Evolutionary conservation across 2,329 filamentous ascomycete species (phyloP).

Genomic region (Diatrype stigma): DNA sequence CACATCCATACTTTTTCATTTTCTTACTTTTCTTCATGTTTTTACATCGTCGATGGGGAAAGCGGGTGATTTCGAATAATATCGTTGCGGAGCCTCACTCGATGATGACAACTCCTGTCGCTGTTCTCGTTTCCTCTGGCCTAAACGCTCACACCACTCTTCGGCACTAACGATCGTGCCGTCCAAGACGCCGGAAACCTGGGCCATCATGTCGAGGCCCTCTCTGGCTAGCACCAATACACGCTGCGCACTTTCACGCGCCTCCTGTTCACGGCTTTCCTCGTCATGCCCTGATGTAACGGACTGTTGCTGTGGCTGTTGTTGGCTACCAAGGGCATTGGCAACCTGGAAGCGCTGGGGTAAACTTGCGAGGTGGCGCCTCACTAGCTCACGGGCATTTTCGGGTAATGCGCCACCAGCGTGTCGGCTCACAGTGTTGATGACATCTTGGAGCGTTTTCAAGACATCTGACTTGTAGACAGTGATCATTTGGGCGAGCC

Average conservation of each 20-base stretch:
- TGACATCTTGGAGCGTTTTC: constrained; percentile 73
- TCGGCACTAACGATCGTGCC: constrained; percentile 89
- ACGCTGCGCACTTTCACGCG: constrained; percentile 61
- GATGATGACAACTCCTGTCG: constrained; percentile 23
- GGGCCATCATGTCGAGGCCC: constrained; percentile 88
- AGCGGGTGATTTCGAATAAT: not conserved
- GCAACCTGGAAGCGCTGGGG: constrained; percentile 79
- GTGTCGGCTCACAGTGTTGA: constrained; percentile 82
- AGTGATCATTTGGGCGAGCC: constrained; percentile 61
- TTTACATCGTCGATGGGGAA: constrained; percentile 4
- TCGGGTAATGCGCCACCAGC: constrained; percentile 88
- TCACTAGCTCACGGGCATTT: constrained; percentile 79
- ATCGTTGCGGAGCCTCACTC: constrained; percentile 9
- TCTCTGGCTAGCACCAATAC: constrained; percentile 85
- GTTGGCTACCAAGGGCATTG: constrained; percentile 40
- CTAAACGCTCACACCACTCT: constrained; percentile 80
- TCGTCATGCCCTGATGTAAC: constrained; percentile 22
- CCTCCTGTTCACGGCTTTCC: constrained; percentile 36
- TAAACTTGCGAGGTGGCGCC: constrained; percentile 76
- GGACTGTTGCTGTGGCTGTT: constrained; percentile 29
- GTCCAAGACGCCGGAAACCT: constrained; percentile 83
- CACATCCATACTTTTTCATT: not conserved
- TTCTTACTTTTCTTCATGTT: no score
- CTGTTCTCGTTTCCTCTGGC: constrained; percentile 39
- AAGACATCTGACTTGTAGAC: constrained; percentile 67